Percentiles rank a stretch among this genome's conserved stretches.
phyloP scores from a whole-genome alignment of 140 eudicot genomes.

The Stevia rebaudiana region DNA sequence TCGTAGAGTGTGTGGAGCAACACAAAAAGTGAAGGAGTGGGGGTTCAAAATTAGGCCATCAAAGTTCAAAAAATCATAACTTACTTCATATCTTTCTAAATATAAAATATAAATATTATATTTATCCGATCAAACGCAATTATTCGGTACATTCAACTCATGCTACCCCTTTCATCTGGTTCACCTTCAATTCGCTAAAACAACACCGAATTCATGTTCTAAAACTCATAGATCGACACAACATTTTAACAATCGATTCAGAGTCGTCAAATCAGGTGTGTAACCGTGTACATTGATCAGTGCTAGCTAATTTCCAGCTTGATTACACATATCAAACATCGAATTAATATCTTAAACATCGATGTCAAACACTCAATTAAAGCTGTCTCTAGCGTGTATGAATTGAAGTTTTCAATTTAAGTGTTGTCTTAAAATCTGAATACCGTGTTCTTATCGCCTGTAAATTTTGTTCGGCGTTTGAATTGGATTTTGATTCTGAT shows the following conservation, averaged over 20 bases:
- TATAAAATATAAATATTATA: background rate
- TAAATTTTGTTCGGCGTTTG: background rate
- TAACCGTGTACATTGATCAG: constrained; percentile 22
- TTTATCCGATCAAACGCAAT: constrained; percentile 2
- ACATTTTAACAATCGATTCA: constrained; percentile 15
- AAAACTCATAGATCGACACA: background rate
- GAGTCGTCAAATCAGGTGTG: constrained; percentile 22
- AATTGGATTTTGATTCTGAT: background rate
- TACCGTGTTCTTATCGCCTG: background rate
- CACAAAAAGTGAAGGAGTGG: constrained; percentile 9
- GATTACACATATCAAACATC: background rate
- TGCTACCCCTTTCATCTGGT: background rate
- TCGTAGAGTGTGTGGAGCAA: background rate
- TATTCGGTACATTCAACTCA: background rate
- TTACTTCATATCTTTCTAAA: background rate
- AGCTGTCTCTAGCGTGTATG: no score
- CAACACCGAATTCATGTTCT: background rate
- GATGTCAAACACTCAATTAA: constrained; percentile 1
- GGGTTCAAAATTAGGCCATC: constrained; percentile 1
- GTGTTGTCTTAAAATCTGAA: background rate
- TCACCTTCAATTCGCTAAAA: background rate
- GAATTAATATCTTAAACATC: background rate
- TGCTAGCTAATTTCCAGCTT: constrained; percentile 17
- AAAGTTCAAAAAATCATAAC: background rate
- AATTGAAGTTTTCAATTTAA: background rate